Base-by-base conservation (phyloP, 169 alveolate species). In the Eimeria maxima region DNA sequence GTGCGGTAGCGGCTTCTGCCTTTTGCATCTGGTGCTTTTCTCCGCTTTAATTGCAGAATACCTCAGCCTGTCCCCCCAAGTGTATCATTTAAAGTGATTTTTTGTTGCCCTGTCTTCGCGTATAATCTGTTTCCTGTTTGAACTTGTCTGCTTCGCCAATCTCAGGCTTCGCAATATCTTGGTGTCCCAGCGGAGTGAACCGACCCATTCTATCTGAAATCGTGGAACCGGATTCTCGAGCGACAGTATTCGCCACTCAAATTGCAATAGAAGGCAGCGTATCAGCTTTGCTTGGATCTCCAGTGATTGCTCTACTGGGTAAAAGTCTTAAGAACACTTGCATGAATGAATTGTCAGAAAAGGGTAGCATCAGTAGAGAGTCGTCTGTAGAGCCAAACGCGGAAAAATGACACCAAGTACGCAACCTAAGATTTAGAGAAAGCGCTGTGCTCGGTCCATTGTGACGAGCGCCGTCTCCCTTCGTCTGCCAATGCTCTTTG, bases 201-300 rank as follows among this genome's bases (percentile, higher is more conserved):
- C 95, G 99, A 76, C 99, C 99, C 24, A 97, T 98, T 10, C 93
- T 98, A 78, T 97, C 99, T 3, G 99, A 98, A 47, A 97, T 98
- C 63, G 99, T 98, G 33, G 96, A 96, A 95, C 97, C 99, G 38
- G 97, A 98, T 89, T 97, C 97, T 69, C 98, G 99, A 57, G 99
- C 99, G 42, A 98, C 99, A 18, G 98, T 98, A 29, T 97, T 97
- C 60, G 98, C 99, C 11, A 96, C 98, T 29, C 98, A 96, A 50
- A 90, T 95, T 33, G 88, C 93, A 10, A 16, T 90, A 2, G 97
- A 95, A 86, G 97, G 97, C n/a, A 95, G 97, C 74, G 94, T 89
- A 27, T 88, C 97, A 42, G 95, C 97, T 18, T 10, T 95, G 78
- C 94, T 95, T 42, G 97, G 97, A 22, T 88, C 97, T 4, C 97